phyloP scores from a whole-genome alignment of 1,284 basidiomycete genomes.

The Ceratobasidium sp. region DNA sequence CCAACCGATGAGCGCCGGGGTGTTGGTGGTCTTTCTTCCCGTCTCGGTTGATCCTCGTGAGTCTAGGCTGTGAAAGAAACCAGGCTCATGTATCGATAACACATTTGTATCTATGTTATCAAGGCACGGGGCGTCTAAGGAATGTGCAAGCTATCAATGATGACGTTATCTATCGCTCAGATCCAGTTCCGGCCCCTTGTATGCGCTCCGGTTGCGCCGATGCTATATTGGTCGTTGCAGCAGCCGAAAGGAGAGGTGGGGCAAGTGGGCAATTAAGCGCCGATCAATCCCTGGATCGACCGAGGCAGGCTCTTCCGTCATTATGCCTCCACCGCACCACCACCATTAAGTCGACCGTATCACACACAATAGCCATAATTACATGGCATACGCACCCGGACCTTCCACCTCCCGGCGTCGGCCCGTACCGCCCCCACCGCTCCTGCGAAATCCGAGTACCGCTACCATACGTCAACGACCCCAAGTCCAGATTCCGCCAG shows the following conservation, averaged over 20 bases:
- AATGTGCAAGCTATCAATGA: too few relatives aligned
- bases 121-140: too few relatives aligned
- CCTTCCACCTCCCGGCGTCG: slow-evolving; percentile 24
- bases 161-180: too few relatives aligned
- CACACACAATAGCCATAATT: background rate
- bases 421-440: slow-evolving; percentile 17
- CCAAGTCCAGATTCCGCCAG: slow-evolving; percentile 15
- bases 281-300: slow-evolving; percentile 16
- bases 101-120: too few relatives aligned
- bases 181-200: too few relatives aligned
- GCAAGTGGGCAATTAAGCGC: background rate
- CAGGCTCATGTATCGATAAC: background rate
- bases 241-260: too few relatives aligned
- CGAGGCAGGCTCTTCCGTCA: slow-evolving; percentile 20
- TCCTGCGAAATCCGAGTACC: slow-evolving; percentile 7
- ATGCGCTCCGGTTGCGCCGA: too few relatives aligned
- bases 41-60: background rate
- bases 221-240: too few relatives aligned
- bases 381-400: slow-evolving; percentile 18
- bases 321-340: background rate
- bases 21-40: background rate
- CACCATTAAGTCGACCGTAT: background rate
- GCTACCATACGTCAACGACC: slow-evolving; percentile 27
- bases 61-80: background rate
- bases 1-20: background rate